Percentiles rank a stretch among this genome's conserved stretches.
phyloP scores from a whole-genome alignment of 2,329 filamentous ascomycete species.

The Trichoderma brevicompactum region DNA sequence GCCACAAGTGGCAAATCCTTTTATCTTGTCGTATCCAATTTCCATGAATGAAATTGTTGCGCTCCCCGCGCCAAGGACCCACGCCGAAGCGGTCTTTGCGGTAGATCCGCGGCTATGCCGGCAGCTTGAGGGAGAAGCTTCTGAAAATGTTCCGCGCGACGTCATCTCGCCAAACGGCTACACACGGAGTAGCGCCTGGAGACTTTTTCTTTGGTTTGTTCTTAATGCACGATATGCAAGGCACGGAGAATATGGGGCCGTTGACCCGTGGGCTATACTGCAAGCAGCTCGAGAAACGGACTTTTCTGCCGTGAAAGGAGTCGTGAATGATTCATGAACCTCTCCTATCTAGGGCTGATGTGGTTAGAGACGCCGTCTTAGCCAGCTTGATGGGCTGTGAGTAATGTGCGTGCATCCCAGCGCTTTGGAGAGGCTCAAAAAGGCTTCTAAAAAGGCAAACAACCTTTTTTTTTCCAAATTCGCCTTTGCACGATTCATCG shows the following conservation, averaged over 20 bases:
- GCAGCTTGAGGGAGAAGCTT: too few species aligned
- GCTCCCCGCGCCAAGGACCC: background rate
- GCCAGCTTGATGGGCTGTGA: background rate
- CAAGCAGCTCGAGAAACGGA: background rate
- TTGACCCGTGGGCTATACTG: background rate
- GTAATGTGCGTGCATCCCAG: background rate
- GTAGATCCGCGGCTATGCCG: background rate
- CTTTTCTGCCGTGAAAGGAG: background rate
- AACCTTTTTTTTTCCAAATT: too few species aligned
- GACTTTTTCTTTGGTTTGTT: too few species aligned
- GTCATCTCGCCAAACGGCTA: too few species aligned
- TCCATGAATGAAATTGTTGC: background rate
- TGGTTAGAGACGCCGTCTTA: background rate
- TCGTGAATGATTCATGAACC: background rate
- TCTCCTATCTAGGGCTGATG: background rate
- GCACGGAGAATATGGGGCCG: too few species aligned
- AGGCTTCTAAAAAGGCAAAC: too few species aligned
- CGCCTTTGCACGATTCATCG: too few species aligned
- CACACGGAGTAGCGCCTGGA: too few species aligned
- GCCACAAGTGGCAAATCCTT: background rate
- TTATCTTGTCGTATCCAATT: background rate
- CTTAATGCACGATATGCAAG: too few species aligned
- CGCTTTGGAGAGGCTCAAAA: background rate
- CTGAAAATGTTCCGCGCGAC: too few species aligned
- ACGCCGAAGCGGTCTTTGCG: background rate